These are phyloP conservation scores for Hypoxylon rubiginosum DNA, from an alignment of 2,329 filamentous ascomycete genomes.

Conservation along the genomic window DNA sequence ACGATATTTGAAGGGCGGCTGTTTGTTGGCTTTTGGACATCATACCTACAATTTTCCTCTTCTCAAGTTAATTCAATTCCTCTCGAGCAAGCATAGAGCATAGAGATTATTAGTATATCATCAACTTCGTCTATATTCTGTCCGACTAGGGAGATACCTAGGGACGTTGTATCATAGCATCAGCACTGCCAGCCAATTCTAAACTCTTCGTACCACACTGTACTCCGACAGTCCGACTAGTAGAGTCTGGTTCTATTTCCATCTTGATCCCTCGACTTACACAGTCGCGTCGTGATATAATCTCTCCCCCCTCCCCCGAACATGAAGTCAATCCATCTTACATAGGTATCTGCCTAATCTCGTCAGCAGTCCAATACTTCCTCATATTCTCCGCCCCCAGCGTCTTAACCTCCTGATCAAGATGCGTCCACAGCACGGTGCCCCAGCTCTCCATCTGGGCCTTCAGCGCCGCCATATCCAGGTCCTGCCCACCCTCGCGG, in stretches of 20 bases:
- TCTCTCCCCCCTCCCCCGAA: no score
- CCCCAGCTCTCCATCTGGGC: conserved; percentile 83
- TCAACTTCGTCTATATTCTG: neutral
- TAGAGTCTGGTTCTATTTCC: neutral
- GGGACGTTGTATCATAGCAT: neutral
- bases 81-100: neutral
- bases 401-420: conserved; percentile 85
- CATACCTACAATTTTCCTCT: neutral
- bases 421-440: conserved; percentile 81
- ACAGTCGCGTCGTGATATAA: neutral
- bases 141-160: neutral
- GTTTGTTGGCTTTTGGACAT: neutral
- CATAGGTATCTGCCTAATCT: conserved; percentile 79
- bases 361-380: conserved; percentile 81
- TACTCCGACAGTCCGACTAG: neutral
- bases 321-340: conserved; percentile 52
- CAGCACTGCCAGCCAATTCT: neutral
- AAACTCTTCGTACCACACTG: neutral
- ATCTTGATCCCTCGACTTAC: neutral
- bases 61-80: neutral
- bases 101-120: neutral
- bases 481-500: conserved; percentile 70
- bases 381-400: conserved; percentile 90
- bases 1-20: conserved; percentile 1
- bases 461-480: conserved; percentile 72